Evolutionary conservation across 2,329 filamentous ascomycete genomes (phyloP), one percentile per base, ranked within the genome.

Genomic region (Endoconidiophora polonica): DNA sequence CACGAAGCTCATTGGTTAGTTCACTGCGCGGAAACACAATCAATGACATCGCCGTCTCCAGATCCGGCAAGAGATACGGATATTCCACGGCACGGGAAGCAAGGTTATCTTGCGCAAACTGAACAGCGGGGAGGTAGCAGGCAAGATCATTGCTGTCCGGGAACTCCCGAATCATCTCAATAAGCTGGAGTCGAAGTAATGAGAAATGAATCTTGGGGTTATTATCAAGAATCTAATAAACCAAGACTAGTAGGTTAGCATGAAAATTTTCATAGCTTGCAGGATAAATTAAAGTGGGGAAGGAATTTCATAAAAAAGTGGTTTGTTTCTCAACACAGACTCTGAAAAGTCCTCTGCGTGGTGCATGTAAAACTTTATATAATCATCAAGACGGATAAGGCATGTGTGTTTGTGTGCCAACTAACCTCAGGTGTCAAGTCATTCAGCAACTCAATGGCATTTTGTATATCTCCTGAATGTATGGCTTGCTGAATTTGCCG

Each of bases 341-440:
- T 72, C 72, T 76, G 79, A 53, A 44, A 45, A 48, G 78, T 74
- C 73, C 73, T 77, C 96, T 91, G 91, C 87, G 91, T 98, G 91
- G 91, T 98, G 91, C 91, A 98, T 98, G 90, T 74, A 94, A 79
- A 88, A 83, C 74, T 75, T 61, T 64, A 61, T 73, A 85, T 94
- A 94, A 98, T 98, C 91, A 91, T 88, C 67, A 73, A 76, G 69
- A 53, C 57, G 22, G 16, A 14, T 6, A 12, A 16, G 54, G 43
- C 46, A 52, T 37, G 44, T 52, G 29, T n/a, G 39, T 3, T 20
- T 24, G 14, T 10, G 20, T n/a, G 9, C 24, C 18, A 41, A 62
- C 84, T 67, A 79, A 98, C 91, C 76, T 91, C 80, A 57, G 87
- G 84, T 57, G 94, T 86, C 33, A 93, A 69, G 57, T 94, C 85